Percentiles rank a stretch among this genome's conserved stretches.
These are phyloP conservation scores for Mercurialis annua DNA, from an alignment of 345 rosid genomes.

Conservation along the genomic window DNA sequence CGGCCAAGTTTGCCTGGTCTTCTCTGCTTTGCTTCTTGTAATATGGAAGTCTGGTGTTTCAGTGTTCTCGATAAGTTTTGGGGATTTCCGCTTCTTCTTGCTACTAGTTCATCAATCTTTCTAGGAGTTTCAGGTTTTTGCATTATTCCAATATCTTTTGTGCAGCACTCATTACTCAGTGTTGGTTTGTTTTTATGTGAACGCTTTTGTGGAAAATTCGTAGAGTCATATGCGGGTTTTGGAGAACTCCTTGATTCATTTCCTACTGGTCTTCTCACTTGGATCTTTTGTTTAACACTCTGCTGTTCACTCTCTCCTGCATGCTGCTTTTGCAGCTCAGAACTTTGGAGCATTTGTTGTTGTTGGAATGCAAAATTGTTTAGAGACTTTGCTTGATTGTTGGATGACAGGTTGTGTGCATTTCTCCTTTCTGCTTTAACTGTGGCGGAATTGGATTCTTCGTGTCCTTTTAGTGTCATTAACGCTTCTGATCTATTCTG, in stretches of 20 bases:
- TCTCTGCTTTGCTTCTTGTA: slow-evolving; percentile 38
- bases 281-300: slow-evolving; percentile 33
- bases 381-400: slow-evolving; percentile 32
- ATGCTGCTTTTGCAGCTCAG: slow-evolving; percentile 24
- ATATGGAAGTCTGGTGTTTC: slow-evolving; percentile 31
- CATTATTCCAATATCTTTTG: slow-evolving; percentile 23
- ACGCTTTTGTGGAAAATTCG: slow-evolving; percentile 33
- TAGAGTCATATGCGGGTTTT: slow-evolving; percentile 20
- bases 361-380: slow-evolving; percentile 23
- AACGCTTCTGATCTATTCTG: slow-evolving; percentile 30
- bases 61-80: slow-evolving; percentile 28
- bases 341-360: slow-evolving; percentile 19
- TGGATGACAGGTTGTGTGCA: slow-evolving; percentile 22
- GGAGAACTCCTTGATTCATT: slow-evolving; percentile 29
- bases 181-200: slow-evolving; percentile 30
- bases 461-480: slow-evolving; percentile 23
- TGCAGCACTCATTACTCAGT: slow-evolving; percentile 31
- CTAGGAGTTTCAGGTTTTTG: slow-evolving; percentile 29
- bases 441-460: slow-evolving; percentile 18
- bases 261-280: slow-evolving; percentile 28
- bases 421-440: slow-evolving; percentile 34
- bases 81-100: slow-evolving; percentile 30
- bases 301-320: slow-evolving; percentile 30
- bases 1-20: slow-evolving; percentile 26
- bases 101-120: slow-evolving; percentile 39